Evolutionary conservation across 768 basidiomycete species (phyloP).

Genomic region (Russula olivacea): DNA sequence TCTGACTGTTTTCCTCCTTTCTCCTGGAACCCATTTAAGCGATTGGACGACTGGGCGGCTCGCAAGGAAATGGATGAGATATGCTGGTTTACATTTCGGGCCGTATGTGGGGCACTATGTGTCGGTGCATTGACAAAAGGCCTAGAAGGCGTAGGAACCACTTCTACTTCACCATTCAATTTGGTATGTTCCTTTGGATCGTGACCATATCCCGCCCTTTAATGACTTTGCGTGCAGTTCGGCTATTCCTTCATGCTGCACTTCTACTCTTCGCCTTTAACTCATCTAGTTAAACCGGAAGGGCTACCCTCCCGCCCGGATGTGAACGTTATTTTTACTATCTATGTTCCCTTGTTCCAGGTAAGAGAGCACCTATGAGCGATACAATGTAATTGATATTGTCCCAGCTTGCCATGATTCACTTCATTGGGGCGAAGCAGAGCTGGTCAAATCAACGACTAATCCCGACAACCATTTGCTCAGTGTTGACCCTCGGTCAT

Average conservation of each 20-base stretch:
- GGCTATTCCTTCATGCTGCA: conserved; percentile 74
- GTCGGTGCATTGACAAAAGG: conserved; percentile 63
- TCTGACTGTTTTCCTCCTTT: conserved; percentile 38
- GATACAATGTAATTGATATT: background rate
- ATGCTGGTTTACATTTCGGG: conserved; percentile 69
- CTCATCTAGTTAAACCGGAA: conserved; percentile 42
- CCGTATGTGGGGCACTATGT: conserved; percentile 59
- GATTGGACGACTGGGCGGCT: conserved; percentile 42
- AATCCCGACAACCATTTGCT: conserved; percentile 58
- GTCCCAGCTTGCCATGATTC: conserved; percentile 53
- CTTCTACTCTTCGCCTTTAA: conserved; percentile 61
- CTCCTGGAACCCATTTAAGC: conserved; percentile 31
- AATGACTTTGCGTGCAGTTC: conserved; percentile 39
- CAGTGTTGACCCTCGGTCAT: conserved; percentile 54
- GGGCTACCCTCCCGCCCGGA: conserved; percentile 59
- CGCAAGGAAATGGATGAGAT: conserved; percentile 52
- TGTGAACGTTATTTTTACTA: conserved; percentile 64
- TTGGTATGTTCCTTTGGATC: conserved; percentile 38
- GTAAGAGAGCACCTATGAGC: conserved; percentile 32
- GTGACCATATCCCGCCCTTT: background rate
- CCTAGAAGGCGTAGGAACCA: conserved; percentile 51
- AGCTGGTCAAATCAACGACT: conserved; percentile 62
- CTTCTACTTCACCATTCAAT: conserved; percentile 61
- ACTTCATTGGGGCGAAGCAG: conserved; percentile 59
- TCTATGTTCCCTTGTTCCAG: conserved; percentile 68